phyloP scores from a whole-genome alignment of 768 basidiomycete genomes.

The Mycena galericulata region DNA sequence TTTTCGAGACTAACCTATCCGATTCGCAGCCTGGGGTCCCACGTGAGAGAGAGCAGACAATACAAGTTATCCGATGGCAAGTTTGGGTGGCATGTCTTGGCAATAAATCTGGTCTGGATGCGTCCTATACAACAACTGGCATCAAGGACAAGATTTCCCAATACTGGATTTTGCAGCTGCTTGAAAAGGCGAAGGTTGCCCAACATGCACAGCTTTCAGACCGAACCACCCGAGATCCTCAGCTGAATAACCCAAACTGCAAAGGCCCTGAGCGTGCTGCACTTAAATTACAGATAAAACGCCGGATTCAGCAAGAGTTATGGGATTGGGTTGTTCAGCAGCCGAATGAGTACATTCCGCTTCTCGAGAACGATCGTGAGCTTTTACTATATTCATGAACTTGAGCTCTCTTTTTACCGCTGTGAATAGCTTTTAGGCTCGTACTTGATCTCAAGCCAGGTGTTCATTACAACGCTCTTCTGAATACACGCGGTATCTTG shows the following conservation, averaged over 20 bases:
- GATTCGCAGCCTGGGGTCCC: neutral
- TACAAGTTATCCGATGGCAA: neutral
- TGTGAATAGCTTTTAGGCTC: neutral
- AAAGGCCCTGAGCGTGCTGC: neutral
- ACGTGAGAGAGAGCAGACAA: neutral
- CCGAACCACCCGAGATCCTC: neutral
- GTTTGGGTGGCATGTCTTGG: conserved; percentile 32
- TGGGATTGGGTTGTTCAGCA: conserved; percentile 14
- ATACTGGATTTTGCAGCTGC: conserved; percentile 40
- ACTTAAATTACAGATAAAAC: neutral
- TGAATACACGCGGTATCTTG: neutral
- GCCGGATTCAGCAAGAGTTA: neutral
- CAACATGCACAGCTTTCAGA: neutral
- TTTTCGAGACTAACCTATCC: neutral
- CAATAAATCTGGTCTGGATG: conserved; percentile 3
- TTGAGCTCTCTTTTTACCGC: neutral
- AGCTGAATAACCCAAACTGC: neutral
- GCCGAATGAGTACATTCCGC: neutral
- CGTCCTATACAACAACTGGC: conserved; percentile 38
- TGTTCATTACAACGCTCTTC: neutral
- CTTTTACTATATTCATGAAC: neutral
- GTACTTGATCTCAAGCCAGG: neutral
- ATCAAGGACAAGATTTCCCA: conserved; percentile 45
- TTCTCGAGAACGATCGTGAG: neutral
- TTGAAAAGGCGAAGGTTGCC: neutral